These are phyloP conservation scores for Syzygium aromaticum DNA, from an alignment of 345 rosid genomes.

Conservation along the genomic window DNA sequence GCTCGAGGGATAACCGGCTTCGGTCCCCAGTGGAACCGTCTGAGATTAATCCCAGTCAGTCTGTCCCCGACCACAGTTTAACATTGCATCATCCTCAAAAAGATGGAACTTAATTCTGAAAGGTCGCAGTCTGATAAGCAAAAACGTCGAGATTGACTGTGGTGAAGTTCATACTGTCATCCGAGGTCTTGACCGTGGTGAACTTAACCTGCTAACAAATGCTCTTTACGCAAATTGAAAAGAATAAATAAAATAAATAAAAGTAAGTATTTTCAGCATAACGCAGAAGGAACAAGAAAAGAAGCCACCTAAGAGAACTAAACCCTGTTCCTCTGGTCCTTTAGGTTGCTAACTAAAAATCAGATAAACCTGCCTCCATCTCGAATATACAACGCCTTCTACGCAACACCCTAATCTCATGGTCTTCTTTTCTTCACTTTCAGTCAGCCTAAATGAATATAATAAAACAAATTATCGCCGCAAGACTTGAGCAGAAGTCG, in stretches of 20 bases:
- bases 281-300: not conserved
- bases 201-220: not conserved
- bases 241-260: not conserved
- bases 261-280: not conserved
- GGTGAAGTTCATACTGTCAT: not conserved
- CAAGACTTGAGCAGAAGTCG: not conserved
- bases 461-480: not conserved
- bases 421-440: not conserved
- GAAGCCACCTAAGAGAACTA: not conserved
- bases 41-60: not conserved
- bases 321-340: not conserved
- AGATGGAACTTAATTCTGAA: not conserved
- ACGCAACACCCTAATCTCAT: not conserved
- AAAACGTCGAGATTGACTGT: not conserved
- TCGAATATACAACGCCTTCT: not conserved
- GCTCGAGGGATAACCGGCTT: not conserved
- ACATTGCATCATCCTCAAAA: not conserved
- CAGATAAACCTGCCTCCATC: not conserved
- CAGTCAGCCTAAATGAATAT: not conserved
- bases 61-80: not conserved
- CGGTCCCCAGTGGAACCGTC: not conserved
- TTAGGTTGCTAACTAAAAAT: not conserved
- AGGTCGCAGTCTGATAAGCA: not conserved
- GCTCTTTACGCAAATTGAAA: not conserved
- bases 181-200: not conserved